These are phyloP conservation scores for Apiospora sp. DNA, from an alignment of 2,329 filamentous ascomycete genomes.

Conservation along the genomic window DNA sequence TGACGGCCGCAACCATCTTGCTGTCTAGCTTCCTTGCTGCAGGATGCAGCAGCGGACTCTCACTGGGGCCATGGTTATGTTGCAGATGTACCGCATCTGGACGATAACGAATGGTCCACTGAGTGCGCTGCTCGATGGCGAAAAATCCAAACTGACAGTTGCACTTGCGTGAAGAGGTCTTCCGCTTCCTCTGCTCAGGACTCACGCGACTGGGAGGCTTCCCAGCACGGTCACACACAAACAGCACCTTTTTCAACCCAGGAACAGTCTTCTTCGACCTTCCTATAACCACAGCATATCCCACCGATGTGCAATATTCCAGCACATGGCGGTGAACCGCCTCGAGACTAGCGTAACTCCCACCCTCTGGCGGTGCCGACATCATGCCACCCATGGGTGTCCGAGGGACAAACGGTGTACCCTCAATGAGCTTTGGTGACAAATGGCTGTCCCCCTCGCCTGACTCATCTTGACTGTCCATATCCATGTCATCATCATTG, in stretches of 20 bases:
- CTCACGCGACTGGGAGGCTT: constrained; percentile 69
- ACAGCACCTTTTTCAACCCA: constrained; percentile 71
- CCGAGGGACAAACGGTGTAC: constrained; percentile 58
- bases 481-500: constrained; percentile 59
- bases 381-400: constrained; percentile 66
- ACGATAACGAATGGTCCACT: constrained; percentile 72
- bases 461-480: constrained; percentile 57
- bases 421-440: constrained; percentile 57
- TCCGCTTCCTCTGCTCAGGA: constrained; percentile 69
- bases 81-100: constrained; percentile 64
- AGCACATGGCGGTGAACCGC: constrained; percentile 70
- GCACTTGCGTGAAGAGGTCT: constrained; percentile 73
- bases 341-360: constrained; percentile 70
- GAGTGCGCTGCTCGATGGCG: constrained; percentile 71
- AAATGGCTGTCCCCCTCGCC: constrained; percentile 54
- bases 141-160: constrained; percentile 76
- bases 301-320: constrained; percentile 71
- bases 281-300: constrained; percentile 73
- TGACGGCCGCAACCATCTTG: constrained; percentile 73
- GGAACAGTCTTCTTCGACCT: constrained; percentile 73
- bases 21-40: constrained; percentile 71
- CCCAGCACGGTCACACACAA: constrained; percentile 71
- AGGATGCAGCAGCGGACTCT: constrained; percentile 71
- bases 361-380: constrained; percentile 70
- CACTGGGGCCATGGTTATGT: constrained; percentile 72